Evolutionary conservation across 1,284 basidiomycete species (phyloP), one percentile per base, ranked within the genome.

Genomic region (Malassezia caprae): DNA sequence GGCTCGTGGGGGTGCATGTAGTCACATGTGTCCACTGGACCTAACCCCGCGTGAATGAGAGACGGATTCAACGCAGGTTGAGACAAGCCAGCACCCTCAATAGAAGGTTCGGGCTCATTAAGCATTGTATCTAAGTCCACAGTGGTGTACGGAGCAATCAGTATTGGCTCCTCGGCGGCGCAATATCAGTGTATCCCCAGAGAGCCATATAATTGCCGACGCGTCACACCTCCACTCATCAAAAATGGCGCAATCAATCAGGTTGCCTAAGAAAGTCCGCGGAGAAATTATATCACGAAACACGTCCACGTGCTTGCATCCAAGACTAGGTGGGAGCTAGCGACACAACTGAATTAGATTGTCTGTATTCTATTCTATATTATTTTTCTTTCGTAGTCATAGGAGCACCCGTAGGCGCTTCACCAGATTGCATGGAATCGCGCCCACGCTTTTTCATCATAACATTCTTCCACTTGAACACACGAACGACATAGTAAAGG

Each of bases 401-500:
- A 34, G 32, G 32, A 15, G 12, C 32, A 34, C 11, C 15, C 7
- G 8, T 12, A n/a, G 32, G 32, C 3, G 15, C 15, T 34, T 13
- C 5, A n/a, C 4, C 32, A 7, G 6, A 7, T 34, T 34, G 12
- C 11, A n/a, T 11, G 2, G 12, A 4, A 5, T 34, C n/a, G 15
- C 11, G 15, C 12, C 28, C n/a, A 2, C 19, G 40, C 45, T 55
- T 17, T 56, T 56, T 43, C 37, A 40, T 40, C 42, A 48, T 41
- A 11, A 27, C 15, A 2, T 19, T 15, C 17, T 34, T 28, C 56
- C 56, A 53, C 12, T 53, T 45, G 19, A 48, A 48, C n/a, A 63
- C 47, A n/a, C 64, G 53, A 58, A 62, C 61, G 4, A 64, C 31
- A 50, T 62, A 72, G 56, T 67, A 69, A 41, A 66, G 41, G 1